These are phyloP conservation scores for Cladosporium sp. DNA, from an alignment of 2,329 filamentous ascomycete species.

Conservation along the genomic window DNA sequence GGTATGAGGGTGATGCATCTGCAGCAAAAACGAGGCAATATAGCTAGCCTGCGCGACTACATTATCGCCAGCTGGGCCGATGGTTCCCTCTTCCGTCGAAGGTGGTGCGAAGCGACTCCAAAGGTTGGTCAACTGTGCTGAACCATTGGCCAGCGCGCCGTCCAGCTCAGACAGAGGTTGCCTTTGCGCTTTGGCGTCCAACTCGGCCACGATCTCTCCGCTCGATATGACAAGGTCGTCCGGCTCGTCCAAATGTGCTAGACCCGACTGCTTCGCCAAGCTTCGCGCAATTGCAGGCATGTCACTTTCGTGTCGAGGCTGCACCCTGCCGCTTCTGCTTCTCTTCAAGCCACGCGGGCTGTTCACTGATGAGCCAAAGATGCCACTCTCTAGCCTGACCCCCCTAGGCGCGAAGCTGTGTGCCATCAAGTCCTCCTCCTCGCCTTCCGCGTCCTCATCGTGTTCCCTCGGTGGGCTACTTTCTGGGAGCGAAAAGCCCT, in stretches of 20 bases:
- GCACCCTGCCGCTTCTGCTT: conserved; percentile 43
- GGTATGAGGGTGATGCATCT: conserved; percentile 70
- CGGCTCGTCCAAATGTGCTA: conserved; percentile 66
- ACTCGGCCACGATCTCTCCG: conserved; percentile 63
- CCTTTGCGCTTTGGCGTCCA: conserved; percentile 40
- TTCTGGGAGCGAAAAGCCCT: conserved; percentile 40
- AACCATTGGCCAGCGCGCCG: conserved; percentile 34
- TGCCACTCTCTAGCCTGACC: conserved; percentile 19
- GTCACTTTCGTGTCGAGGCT: conserved; percentile 58
- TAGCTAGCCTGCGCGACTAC: conserved; percentile 75
- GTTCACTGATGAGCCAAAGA: conserved; percentile 28
- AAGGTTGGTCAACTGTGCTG: conserved; percentile 25
- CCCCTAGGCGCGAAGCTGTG: conserved; percentile 26
- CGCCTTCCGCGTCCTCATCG: conserved; percentile 38
- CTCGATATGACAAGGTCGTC: conserved; percentile 73
- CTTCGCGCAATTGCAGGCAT: conserved; percentile 73
- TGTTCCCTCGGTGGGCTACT: conserved; percentile 40
- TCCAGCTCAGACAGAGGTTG: conserved; percentile 36
- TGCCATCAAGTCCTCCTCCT: conserved; percentile 33
- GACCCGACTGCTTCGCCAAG: conserved; percentile 58
- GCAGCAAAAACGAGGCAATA: conserved; percentile 74
- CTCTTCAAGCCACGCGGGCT: conserved; percentile 40
- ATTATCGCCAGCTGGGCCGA: conserved; percentile 53
- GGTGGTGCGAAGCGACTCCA: conserved; percentile 23
- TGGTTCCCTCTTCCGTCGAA: conserved; percentile 34